Evolutionary conservation across 768 basidiomycete genomes (phyloP), one percentile per base, ranked within the genome.

Genomic region (Solioccasus polychromus): DNA sequence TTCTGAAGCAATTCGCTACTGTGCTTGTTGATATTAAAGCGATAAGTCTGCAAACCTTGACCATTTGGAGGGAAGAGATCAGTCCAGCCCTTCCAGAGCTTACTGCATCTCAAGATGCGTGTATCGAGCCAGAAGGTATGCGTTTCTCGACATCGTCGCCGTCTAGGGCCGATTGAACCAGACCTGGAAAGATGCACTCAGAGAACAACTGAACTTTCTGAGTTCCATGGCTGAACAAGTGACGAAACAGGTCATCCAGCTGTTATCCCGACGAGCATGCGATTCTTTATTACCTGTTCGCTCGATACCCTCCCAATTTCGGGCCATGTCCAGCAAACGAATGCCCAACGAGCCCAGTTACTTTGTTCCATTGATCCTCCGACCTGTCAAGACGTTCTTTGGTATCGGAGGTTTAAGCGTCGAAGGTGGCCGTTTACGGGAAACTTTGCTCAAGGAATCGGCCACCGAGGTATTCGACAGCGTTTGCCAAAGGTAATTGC

Each of bases 231-330:
- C 82, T n/a, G 71, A 77, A 12, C 71, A 79, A 3, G 65, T 88
- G 47, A 77, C 82, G 5, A 71, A 61, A 22, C 84, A 88, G 43
- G 78, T 95, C 44, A 64, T 87, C 20, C 59, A 70, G 10, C 83
- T 95, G 42, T 71, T 98, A 22, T 80, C 80, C 15, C 78, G 79
- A 48, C 81, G 91, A n/a, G 92, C 88, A 53, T 85, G 82, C 50
- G 94, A 96, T 52, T 81, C 84, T 8, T 77, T 98, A 35, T 78
- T 85, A 24, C 82, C 87, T 12, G 88, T 97, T 47, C 79, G 89
- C 38, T 86, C 88, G 0, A 88, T 97, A 58, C 91, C 92, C 2
- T 85, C 88, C 1, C 93, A 97, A 57, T 89, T 94, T 56, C 78
- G 94, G 42, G 89, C 89, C 14, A 84, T 85, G 83, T 78, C 86